Evolutionary conservation across 768 basidiomycete genomes (phyloP).

Genomic region (Boletus subparvulus): DNA sequence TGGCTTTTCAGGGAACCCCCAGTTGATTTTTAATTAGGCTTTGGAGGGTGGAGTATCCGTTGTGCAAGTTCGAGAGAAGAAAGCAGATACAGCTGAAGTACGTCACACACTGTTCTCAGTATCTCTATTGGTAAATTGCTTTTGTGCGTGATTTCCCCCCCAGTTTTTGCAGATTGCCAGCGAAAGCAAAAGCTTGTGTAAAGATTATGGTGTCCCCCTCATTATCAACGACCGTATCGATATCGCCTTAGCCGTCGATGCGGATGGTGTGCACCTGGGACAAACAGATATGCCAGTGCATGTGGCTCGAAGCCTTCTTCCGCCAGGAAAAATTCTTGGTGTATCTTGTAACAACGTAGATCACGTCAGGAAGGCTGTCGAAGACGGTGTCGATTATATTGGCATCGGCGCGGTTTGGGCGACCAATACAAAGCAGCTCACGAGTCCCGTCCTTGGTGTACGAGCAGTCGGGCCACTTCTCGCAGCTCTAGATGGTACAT

Average conservation of each 20-base stretch:
- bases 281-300: conserved; percentile 81
- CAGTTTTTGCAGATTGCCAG: conserved; percentile 79
- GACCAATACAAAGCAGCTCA: conserved; percentile 77
- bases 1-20: not conserved
- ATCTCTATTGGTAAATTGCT: not conserved
- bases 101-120: conserved; percentile 20
- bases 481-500: conserved; percentile 58
- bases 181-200: conserved; percentile 68
- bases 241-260: conserved; percentile 74
- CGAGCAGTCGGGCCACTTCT: conserved; percentile 70
- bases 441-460: conserved; percentile 64
- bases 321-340: conserved; percentile 70
- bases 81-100: conserved; percentile 76
- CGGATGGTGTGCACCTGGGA: conserved; percentile 84
- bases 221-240: conserved; percentile 90
- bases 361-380: conserved; percentile 62
- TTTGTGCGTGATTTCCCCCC: not conserved
- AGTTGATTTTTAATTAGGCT: conserved; percentile 44
- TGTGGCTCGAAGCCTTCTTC: conserved; percentile 66
- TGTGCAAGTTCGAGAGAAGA: conserved; percentile 89
- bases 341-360: conserved; percentile 70
- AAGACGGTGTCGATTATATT: conserved; percentile 76
- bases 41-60: conserved; percentile 85
- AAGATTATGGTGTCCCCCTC: conserved; percentile 74
- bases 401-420: conserved; percentile 85